Evolutionary conservation across 2,329 filamentous ascomycete genomes (phyloP).

Genomic region (Monosporascus sp.): DNA sequence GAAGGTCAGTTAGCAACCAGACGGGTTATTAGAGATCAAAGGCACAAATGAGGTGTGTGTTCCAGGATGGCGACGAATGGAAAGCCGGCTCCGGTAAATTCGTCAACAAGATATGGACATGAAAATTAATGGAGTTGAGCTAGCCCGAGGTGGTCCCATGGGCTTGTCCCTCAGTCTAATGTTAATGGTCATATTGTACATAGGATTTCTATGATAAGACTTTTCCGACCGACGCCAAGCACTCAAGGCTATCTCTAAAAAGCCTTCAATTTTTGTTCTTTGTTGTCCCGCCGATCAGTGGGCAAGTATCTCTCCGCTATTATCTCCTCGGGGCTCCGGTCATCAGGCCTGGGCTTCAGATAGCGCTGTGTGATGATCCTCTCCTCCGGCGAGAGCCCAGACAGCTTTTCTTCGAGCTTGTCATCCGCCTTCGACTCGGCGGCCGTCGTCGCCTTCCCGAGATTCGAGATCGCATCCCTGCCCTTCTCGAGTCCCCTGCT

Average conservation of each 20-base stretch:
- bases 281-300: conserved; percentile 34
- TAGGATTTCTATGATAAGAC: background rate
- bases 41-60: too few species aligned
- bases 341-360: conserved; percentile 31
- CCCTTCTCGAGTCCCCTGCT: conserved; percentile 36
- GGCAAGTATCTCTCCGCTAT: conserved; percentile 27
- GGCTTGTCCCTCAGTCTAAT: background rate
- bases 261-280: conserved; percentile 30
- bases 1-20: too few species aligned
- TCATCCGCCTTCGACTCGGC: conserved; percentile 31
- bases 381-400: conserved; percentile 43
- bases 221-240: background rate
- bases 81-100: too few species aligned
- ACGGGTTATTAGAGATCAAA: too few species aligned
- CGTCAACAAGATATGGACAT: background rate
- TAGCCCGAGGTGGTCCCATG: background rate
- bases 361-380: conserved; percentile 53
- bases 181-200: background rate
- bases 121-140: background rate
- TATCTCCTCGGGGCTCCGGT: conserved; percentile 26
- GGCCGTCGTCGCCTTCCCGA: conserved; percentile 28
- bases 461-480: conserved; percentile 25
- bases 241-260: conserved; percentile 5
- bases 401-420: conserved; percentile 20
- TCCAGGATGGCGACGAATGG: too few species aligned